These are phyloP conservation scores for Coleophoma cylindrospora DNA, from an alignment of 2,329 filamentous ascomycete genomes.

Conservation along the genomic window DNA sequence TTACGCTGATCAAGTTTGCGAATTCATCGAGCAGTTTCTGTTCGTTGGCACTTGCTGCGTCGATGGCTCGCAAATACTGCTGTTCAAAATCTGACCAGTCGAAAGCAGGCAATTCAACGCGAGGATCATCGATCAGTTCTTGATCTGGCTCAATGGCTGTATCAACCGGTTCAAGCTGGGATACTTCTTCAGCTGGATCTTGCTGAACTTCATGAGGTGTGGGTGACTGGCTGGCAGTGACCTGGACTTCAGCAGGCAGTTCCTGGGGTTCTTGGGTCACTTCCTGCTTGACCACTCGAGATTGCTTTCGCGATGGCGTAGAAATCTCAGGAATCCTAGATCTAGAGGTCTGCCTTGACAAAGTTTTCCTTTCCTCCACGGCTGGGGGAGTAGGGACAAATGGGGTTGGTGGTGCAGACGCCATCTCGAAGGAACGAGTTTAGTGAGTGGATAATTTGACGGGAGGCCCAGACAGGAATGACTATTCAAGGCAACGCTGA, in stretches of 20 bases:
- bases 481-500: no score
- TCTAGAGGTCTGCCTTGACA: no score
- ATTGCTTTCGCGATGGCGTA: not conserved
- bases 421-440: no score
- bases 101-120: slow-evolving; percentile 37
- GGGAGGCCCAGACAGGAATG: no score
- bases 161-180: no score
- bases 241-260: not conserved
- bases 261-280: slow-evolving; percentile 4
- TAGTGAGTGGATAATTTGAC: no score
- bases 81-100: slow-evolving; percentile 75
- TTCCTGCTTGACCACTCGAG: not conserved
- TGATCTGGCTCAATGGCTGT: no score
- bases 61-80: slow-evolving; percentile 63
- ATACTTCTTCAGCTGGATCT: not conserved
- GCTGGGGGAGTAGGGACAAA: no score
- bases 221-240: not conserved
- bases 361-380: no score
- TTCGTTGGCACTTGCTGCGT: slow-evolving; percentile 59
- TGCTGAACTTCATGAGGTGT: no score
- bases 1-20: slow-evolving; percentile 50
- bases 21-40: slow-evolving; percentile 62
- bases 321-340: no score
- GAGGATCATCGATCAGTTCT: slow-evolving; percentile 1
- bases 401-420: no score